Evolutionary conservation across 2,329 filamentous ascomycete species (phyloP), one percentile per base, ranked within the genome.

Genomic region (Epicoccum nigrum): DNA sequence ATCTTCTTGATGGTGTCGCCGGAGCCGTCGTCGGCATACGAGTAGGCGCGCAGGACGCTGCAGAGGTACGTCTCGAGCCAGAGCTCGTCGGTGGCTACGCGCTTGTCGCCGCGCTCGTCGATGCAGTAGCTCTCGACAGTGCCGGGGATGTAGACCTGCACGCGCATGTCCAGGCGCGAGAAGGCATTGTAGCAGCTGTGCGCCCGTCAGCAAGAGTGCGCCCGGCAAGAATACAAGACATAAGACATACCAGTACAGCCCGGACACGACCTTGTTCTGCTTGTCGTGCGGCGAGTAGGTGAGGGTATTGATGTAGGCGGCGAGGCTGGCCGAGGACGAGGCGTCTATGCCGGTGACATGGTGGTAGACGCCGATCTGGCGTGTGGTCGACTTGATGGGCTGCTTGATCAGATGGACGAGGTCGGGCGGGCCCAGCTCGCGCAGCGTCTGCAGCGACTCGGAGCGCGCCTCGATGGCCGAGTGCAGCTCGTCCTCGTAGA

Each of bases 11-110:
- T 96, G 1, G 89, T 89, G 65, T 97, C 93, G 46, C 93, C 93
- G 47, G 89, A 94, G 35, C 93, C 93, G 73, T 97, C 89, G 70
- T 99, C 93, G 41, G 94, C 94, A 71, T 99, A 99, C 1, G 91
- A 93, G 74, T 97, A 99, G 54, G 94, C 92, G 65, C 94, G 84
- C 56, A 99, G 78, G 7, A 99, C 92, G 57, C 89, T 95, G 78
- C 94, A 99, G 2, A 99, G 83, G 67, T 97, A 99, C 40, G 94
- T 97, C 74, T 99, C 94, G 13, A 99, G 81, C 94, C 94, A 99
- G 31, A 99, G 81, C 25, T 93, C 90, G 59, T 99, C 94, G 0
- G 92, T 93, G 12, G 93, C 90, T 61, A 94, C 89, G 60, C 92
- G 86, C 79, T 96, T 96, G 73, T 97, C 93, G 60, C 94, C 94